Evolutionary conservation across 805 yeast species (phyloP).

Genomic region (Schizosaccharomyces japonicus): DNA sequence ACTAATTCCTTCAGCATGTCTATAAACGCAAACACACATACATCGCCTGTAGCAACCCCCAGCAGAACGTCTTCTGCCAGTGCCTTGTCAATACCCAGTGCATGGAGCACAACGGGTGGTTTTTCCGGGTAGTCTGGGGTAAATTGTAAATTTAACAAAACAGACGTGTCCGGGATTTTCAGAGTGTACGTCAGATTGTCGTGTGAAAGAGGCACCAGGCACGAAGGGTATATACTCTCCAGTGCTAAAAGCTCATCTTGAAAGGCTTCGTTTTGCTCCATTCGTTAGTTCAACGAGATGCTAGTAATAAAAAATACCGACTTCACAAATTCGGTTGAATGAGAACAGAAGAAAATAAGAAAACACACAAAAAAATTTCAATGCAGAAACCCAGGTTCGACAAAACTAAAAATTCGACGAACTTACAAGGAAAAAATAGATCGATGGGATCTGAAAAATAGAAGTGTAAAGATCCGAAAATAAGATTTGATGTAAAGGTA

Average conservation of each 20-base stretch:
- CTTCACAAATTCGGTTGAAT: too few species aligned
- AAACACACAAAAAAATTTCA: too few species aligned
- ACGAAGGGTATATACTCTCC: slow-evolving; percentile 2
- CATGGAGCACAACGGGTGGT: not conserved
- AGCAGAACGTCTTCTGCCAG: slow-evolving; percentile 3
- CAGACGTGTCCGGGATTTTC: not conserved
- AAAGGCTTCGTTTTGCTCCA: slow-evolving; percentile 2
- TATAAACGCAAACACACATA: not conserved
- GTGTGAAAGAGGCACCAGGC: not conserved
- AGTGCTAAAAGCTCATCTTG: slow-evolving; percentile 1
- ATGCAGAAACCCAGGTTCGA: too few species aligned
- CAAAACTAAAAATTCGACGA: too few species aligned
- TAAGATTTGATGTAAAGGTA: too few species aligned
- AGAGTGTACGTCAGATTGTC: not conserved
- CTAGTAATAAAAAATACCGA: too few species aligned
- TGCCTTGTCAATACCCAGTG: not conserved
- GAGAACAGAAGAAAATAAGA: too few species aligned
- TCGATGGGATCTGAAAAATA: too few species aligned
- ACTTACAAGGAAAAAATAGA: too few species aligned
- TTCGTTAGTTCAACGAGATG: too few species aligned
- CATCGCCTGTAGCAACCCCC: slow-evolving; percentile 3
- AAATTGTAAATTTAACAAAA: not conserved
- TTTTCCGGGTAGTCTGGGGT: not conserved
- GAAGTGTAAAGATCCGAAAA: too few species aligned
- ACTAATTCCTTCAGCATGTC: slow-evolving; percentile 2